Evolutionary conservation across 2,329 filamentous ascomycete genomes (phyloP), one percentile per base, ranked within the genome.

Genomic region (Coniochaeta prunicola): DNA sequence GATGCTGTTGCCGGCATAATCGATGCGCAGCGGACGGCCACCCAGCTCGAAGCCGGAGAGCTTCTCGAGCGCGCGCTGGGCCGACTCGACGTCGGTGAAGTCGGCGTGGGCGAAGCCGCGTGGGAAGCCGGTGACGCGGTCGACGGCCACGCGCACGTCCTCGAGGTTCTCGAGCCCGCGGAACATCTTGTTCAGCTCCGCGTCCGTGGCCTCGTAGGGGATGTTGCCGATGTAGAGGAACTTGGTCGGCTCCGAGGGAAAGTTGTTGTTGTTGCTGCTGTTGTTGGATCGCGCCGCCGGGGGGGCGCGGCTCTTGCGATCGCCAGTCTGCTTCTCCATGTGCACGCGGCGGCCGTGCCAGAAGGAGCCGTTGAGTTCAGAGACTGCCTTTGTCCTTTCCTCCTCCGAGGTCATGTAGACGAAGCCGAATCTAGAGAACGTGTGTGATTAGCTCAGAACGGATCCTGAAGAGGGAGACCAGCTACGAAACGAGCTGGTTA

Each of bases 61-160:
- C 15, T 77, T 64, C 58, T 85, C 80, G 66, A 76, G 76, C 0
- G 83, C 91, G 62, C 75, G 76, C 58, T 74, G 67, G n/a, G 91
- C 90, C 62, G 84, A 84, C 62, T 85, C 80, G 40, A 86, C 70
- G 65, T 89, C 84, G 48, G 81, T 68, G 71, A 96, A 96, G 69
- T 96, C 90, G 55, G 87, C 88, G 70, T 96, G 91, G 21, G 88
- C 89, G 70, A 94, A 96, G 62, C 92, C 92, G 70, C 90, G 82
- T 38, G 89, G 89, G 74, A 89, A 87, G 53, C 91, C 91, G 7
- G 89, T 92, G 63, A 85, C 81, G 66, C 89, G 84, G 74, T 96
- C 91, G 66, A 94, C 88, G 57, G 91, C 89, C 59, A 96, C 87
- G 61, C 92, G 86, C 54, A 96, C 86, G 67, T 92, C 89, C 58